Conservation (phyloP, 2,329 filamentous ascomycete genomes). For the Aureobasidium sp. region DNA sequence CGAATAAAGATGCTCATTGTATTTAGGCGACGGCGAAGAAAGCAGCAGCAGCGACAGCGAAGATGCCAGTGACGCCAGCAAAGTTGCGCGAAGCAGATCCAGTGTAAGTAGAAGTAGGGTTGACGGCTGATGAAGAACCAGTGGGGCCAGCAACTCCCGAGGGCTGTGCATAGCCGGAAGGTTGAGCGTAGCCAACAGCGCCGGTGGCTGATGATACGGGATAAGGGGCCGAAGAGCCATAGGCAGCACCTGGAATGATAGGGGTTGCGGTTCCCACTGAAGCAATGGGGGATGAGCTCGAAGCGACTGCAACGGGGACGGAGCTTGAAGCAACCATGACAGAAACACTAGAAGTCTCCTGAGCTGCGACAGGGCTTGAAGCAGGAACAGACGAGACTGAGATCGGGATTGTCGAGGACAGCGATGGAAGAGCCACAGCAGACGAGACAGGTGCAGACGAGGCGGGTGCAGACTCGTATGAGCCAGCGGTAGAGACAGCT, state of each 20-base stretch:
- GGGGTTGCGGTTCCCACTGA: slow-evolving; percentile 1
- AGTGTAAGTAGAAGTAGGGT: slow-evolving; percentile 2
- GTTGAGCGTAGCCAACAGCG: slow-evolving; percentile 4
- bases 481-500: neutral
- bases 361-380: neutral
- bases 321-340: neutral
- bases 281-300: neutral
- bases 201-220: neutral
- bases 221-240: slow-evolving; percentile 1
- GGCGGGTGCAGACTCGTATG: slow-evolving; percentile 6
- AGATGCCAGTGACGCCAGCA: neutral
- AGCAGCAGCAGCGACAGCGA: neutral
- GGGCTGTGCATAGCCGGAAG: neutral
- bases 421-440: neutral
- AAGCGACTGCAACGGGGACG: neutral
- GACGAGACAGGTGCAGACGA: slow-evolving; percentile 6
- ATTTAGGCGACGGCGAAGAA: slow-evolving; percentile 3
- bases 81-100: slow-evolving; percentile 11
- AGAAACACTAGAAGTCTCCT: neutral
- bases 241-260: neutral
- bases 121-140: neutral
- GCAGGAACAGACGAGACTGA: neutral
- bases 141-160: neutral
- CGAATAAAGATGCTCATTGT: neutral
- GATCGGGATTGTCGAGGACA: neutral